Percentiles rank a stretch among this genome's conserved stretches.
phyloP scores from a whole-genome alignment of 2,329 filamentous ascomycete genomes.

The Sclerotinia subarctica region DNA sequence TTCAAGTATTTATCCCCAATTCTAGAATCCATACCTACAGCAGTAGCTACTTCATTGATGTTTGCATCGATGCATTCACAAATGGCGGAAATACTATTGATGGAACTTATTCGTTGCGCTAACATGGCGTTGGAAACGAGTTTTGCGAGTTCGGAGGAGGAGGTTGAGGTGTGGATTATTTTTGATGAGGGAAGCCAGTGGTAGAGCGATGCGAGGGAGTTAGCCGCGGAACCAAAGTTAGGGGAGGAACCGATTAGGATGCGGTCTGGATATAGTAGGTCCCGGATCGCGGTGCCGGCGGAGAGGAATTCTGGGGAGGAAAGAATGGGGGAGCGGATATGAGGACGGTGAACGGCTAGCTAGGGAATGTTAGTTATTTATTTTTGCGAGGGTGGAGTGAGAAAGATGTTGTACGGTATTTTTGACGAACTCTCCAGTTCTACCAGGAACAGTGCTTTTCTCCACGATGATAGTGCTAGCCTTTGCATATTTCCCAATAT shows the following conservation, averaged over 20 bases:
- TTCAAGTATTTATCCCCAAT: conserved; percentile 73
- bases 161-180: conserved; percentile 71
- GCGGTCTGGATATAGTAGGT: conserved; percentile 68
- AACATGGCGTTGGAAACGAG: conserved; percentile 77
- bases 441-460: conserved; percentile 76
- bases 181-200: conserved; percentile 65
- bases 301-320: conserved; percentile 82
- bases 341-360: conserved; percentile 58
- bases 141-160: conserved; percentile 76
- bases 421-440: conserved; percentile 67
- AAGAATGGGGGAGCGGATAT: conserved; percentile 68
- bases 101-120: conserved; percentile 75
- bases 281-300: conserved; percentile 70
- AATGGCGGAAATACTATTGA: conserved; percentile 77
- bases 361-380: conserved; percentile 37
- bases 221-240: conserved; percentile 48
- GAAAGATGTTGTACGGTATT: conserved; percentile 53
- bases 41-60: conserved; percentile 66
- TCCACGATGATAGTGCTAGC: conserved; percentile 72
- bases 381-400: conserved; percentile 18
- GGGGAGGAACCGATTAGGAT: conserved; percentile 69
- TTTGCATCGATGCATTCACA: conserved; percentile 75
- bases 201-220: conserved; percentile 63
- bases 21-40: conserved; percentile 66
- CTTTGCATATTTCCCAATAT: conserved; percentile 64